These are phyloP conservation scores for Polymyxa betae DNA, from an alignment of 208 protist genomes.

Conservation along the genomic window DNA sequence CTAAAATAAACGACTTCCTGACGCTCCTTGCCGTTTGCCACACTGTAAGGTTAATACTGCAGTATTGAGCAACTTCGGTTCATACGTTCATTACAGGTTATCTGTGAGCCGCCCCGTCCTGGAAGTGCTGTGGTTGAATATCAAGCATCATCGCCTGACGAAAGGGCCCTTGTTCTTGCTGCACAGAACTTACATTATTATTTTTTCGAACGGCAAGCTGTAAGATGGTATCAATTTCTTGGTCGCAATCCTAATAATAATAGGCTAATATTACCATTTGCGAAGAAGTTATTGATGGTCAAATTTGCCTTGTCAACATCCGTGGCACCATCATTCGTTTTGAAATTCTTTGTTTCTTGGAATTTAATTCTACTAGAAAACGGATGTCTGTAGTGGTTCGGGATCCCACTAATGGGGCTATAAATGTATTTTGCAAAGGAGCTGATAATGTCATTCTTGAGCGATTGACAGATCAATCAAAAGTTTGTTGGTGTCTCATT, in stretches of 20 bases:
- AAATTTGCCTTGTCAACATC: conserved; percentile 51
- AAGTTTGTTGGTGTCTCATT: background rate
- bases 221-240: background rate
- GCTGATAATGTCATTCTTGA: conserved; percentile 59
- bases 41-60: conserved; percentile 27
- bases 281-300: background rate
- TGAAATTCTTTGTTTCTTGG: conserved; percentile 16
- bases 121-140: conserved; percentile 30
- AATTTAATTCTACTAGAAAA: conserved; percentile 48
- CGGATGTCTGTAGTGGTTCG: conserved; percentile 53
- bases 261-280: background rate
- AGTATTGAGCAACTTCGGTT: background rate
- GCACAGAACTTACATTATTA: conserved; percentile 52
- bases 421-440: conserved; percentile 62
- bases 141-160: conserved; percentile 63
- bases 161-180: conserved; percentile 49
- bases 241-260: background rate
- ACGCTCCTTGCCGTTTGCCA: conserved; percentile 53
- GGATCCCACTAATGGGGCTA: conserved; percentile 1
- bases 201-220: conserved; percentile 46
- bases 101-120: background rate
- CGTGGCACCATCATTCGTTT: background rate
- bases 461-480: background rate
- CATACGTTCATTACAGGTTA: background rate
- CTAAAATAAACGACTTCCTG: conserved; percentile 24